phyloP scores from a whole-genome alignment of 148 eudicot genomes.

The Rhododendron mucronatum region DNA sequence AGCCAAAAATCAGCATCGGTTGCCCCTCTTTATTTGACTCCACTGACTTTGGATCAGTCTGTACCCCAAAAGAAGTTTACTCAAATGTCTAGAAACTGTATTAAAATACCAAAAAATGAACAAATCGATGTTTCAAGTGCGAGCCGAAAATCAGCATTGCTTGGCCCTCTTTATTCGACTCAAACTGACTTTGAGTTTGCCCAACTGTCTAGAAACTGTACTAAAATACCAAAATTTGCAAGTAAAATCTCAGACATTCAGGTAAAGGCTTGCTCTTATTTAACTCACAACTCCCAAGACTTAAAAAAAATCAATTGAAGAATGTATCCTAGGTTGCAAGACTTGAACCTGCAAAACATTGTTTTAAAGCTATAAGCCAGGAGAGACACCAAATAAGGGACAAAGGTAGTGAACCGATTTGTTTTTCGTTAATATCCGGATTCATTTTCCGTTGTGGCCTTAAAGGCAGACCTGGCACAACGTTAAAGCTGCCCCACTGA shows the following conservation, averaged over 20 bases:
- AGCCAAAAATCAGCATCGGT: not conserved
- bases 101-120: conserved; percentile 6
- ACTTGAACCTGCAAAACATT: not conserved
- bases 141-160: not conserved
- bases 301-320: not conserved
- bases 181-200: not conserved
- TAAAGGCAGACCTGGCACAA: not conserved
- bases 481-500: not conserved
- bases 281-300: not conserved
- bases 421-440: not conserved
- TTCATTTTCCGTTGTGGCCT: not conserved
- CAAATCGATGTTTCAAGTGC: not conserved
- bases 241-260: not conserved
- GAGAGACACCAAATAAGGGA: not conserved
- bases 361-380: not conserved
- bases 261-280: not conserved
- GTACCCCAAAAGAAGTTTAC: not conserved
- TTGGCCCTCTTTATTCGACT: not conserved
- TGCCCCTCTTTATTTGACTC: not conserved
- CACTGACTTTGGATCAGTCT: not conserved
- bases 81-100: not conserved
- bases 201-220: not conserved
- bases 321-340: not conserved
- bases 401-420: not conserved
- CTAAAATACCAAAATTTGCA: not conserved